Conservation (phyloP, 176 grass and related monocot species). For the Canna indica region DNA sequence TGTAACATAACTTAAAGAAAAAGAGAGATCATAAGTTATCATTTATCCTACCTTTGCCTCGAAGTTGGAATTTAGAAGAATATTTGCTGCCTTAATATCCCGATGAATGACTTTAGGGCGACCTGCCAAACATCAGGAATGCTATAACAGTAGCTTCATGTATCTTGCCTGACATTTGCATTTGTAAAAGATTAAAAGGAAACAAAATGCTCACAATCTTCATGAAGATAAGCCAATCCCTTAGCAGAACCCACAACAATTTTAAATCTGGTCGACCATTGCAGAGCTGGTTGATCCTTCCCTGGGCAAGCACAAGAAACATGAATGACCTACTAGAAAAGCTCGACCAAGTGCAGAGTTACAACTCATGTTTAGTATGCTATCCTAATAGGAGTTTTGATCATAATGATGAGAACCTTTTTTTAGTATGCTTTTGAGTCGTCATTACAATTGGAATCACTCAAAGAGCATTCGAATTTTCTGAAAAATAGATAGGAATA, state of each 20-base stretch:
- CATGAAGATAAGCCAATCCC: conserved; percentile 75
- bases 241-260: conserved; percentile 66
- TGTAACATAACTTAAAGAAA: no score
- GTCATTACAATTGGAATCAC: no score
- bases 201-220: conserved; percentile 57
- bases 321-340: not conserved
- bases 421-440: no score
- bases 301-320: conserved; percentile 16
- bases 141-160: not conserved
- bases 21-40: not conserved
- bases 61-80: conserved; percentile 70
- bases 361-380: not conserved
- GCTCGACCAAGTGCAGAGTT: not conserved
- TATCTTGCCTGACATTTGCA: no score
- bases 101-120: conserved; percentile 78
- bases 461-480: no score
- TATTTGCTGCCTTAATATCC: conserved; percentile 64
- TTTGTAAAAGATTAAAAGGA: conserved; percentile 11
- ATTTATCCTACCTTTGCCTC: conserved; percentile 49
- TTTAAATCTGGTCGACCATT: conserved; percentile 69
- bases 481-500: no score
- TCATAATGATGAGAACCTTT: no score
- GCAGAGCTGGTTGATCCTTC: conserved; percentile 46
- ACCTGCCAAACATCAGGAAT: conserved; percentile 22
- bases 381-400: not conserved